phyloP scores from a whole-genome alignment of 495 filamentous ascomycete species.

The Cercophora newfieldiana region DNA sequence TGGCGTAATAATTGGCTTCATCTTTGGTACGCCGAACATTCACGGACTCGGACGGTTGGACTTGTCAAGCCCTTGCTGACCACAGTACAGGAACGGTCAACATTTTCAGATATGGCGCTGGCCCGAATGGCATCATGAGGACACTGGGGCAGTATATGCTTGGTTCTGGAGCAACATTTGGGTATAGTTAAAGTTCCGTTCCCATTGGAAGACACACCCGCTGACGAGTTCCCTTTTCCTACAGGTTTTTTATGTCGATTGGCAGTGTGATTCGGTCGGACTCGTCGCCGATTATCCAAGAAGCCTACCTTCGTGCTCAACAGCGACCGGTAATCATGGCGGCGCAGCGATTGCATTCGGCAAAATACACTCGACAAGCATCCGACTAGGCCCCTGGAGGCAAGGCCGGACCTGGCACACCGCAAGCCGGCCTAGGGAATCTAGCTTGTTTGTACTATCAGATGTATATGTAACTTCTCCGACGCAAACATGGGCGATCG shows the following conservation, averaged over 20 bases:
- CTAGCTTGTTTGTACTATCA: constrained; percentile 28
- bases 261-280: constrained; percentile 94
- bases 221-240: neutral
- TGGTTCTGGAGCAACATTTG: constrained; percentile 94
- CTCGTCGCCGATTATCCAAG: constrained; percentile 58
- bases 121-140: constrained; percentile 88
- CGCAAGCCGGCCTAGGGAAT: neutral
- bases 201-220: neutral
- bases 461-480: constrained; percentile 24
- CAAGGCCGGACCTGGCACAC: neutral
- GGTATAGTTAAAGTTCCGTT: constrained; percentile 53
- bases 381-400: constrained; percentile 19
- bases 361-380: constrained; percentile 14
- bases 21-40: constrained; percentile 68
- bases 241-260: constrained; percentile 98
- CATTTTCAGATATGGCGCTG: constrained; percentile 90
- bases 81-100: constrained; percentile 74
- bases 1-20: constrained; percentile 94
- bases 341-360: constrained; percentile 45
- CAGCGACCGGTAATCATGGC: constrained; percentile 64
- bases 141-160: constrained; percentile 96
- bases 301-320: constrained; percentile 62
- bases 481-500: neutral
- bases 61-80: constrained; percentile 24
- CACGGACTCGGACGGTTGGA: neutral